Evolutionary conservation across 1,284 basidiomycete genomes (phyloP), one percentile per base, ranked within the genome.

Genomic region (Leccinum subrobustum): DNA sequence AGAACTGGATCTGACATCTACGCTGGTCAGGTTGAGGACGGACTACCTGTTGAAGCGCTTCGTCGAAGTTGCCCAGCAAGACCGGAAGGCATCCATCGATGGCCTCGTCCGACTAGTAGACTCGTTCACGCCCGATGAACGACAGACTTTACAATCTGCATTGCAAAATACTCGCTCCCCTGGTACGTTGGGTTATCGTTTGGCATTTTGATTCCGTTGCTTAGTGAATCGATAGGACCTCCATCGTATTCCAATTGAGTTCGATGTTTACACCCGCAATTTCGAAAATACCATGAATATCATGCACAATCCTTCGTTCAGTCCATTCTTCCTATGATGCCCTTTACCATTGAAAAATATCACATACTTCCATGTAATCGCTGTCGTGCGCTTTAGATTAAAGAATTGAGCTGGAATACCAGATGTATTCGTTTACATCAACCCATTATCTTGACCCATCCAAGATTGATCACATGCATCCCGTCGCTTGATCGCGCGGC

Each of bases 51-150:
- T 85, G 63, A 82, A 83, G 54, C 79, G 81, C 53, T 78, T 92
- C 75, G 73, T 89, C 18, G 82, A 85, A 16, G 75, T 88, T 58
- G 80, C 84, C 7, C 83, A 85, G 60, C 84, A 86, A 65, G 87
- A 93, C 70, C 82, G 85, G 57, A 90, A 89, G 74, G 84, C 83
- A 7, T 83, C 88, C 4, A 71, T 93, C 58, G 85, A 85, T 59
- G 85, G 89, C 33, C 79, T 93, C 52, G 72, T 84, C 58, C 84
- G 86, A 52, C 74, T 92, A 8, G 82, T 86, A 4, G 89, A 92
- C 58, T 82, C 82, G 31, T 81, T 95, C 57, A 81, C 86, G 1
- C 83, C 88, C 7, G 89, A 92, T 39, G 92, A 94, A 67, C 87
- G 86, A 74, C 74, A 82, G 16, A 75, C 81, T 1, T 71, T 95